Evolutionary conservation across 2,329 filamentous ascomycete species (phyloP), one percentile per base, ranked within the genome.

Genomic region (Daldinia sp.): DNA sequence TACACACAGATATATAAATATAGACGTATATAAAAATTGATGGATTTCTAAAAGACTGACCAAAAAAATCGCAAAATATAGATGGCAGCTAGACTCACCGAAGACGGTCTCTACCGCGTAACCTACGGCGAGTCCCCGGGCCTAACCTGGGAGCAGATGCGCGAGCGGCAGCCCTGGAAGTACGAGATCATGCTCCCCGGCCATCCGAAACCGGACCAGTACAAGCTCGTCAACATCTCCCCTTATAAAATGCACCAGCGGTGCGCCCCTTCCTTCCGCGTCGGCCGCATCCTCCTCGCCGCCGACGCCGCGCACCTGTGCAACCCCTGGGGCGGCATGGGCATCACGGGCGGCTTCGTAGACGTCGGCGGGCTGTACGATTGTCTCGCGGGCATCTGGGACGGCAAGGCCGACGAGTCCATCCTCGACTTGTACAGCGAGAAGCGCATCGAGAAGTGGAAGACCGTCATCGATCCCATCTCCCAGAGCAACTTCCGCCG

Each of bases 241-340:
- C 88, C 88, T 0, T 90, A 90, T 77, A 85, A 82, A 67, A 84
- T 90, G 76, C 88, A 90, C 72, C 88, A 90, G 75, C 82, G 88
- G 6, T 87, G 87, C 67, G 87, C 87, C 3, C 81, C 83, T 2
- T 82, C 79, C 9, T 88, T 90, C 76, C 82, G 87, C n/a, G 83
- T 86, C 0, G 88, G 88, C 0, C 83, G 85, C 6, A 79, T 90
- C 42, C 65, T 89, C 4, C 79, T 90, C 0, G 87, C 85, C 1
- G 88, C 87, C 0, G 88, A 90, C 78, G 88, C 88, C 1, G 88
- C 88, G 2, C 88, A 90, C 59, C 70, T 85, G 15, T 85, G 83
- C 73, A 86, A 85, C 74, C 82, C 83, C 0, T 84, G 85, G 78
- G 89, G 89, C 51, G 89, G 89, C 0, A 79, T 90, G 15, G 89